Conservation (phyloP, 768 basidiomycete genomes). For the Lepiota venenata region DNA sequence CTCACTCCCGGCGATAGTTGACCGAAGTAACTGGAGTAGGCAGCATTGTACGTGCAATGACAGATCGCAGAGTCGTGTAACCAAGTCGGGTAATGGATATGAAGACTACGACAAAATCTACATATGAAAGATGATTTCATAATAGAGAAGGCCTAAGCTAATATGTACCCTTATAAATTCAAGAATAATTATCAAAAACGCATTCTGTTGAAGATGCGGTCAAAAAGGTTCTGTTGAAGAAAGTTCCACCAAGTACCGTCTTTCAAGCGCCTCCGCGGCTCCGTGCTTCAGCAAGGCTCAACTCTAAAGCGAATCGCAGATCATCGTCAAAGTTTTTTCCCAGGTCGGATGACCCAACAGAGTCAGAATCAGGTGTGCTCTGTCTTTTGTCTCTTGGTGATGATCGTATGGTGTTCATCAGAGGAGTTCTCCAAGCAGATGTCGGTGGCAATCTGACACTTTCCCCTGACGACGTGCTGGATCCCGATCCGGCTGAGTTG, state of each 20-base stretch:
- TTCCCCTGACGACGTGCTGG: constrained; percentile 12
- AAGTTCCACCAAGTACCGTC: background rate
- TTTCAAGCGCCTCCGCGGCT: constrained; percentile 27
- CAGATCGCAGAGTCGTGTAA: constrained; percentile 52
- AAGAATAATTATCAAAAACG: background rate
- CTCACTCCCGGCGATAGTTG: constrained; percentile 46
- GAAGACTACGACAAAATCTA: background rate
- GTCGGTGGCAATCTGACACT: constrained; percentile 13
- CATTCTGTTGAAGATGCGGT: constrained; percentile 2
- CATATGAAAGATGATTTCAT: background rate
- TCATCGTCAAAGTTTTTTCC: constrained; percentile 58
- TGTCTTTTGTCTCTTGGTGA: background rate
- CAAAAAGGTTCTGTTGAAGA: background rate
- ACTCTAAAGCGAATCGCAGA: constrained; percentile 58
- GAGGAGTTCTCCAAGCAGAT: constrained; percentile 39
- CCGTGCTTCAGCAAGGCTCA: constrained; percentile 69
- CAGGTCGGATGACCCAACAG: background rate
- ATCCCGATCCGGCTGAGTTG: constrained; percentile 15
- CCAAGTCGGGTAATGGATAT: background rate
- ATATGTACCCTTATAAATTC: background rate
- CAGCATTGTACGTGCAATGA: constrained; percentile 87
- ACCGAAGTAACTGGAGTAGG: constrained; percentile 93
- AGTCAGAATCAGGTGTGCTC: background rate
- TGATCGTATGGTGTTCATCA: constrained; percentile 21
- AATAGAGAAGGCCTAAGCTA: background rate